Base-by-base conservation (phyloP, 1,139 yeast species). In the Debaryomyces robertsiae region DNA sequence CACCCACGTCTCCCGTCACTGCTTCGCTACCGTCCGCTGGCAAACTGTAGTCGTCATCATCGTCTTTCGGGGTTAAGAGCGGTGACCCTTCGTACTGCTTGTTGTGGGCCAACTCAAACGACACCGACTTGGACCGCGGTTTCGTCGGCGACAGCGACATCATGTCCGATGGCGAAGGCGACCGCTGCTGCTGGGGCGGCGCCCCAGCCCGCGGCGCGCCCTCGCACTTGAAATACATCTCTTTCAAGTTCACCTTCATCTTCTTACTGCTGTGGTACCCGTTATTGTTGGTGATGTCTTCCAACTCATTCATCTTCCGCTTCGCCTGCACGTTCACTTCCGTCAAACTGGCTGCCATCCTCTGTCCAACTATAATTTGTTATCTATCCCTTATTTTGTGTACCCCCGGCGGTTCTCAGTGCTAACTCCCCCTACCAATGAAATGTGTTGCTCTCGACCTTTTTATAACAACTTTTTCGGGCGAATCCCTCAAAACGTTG, bases 41-140 rank as follows among this genome's bases (percentile, higher is more conserved):
- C 13, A 44, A 42, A 5, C 46, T 54, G 27, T 53, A 55, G 34
- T 53, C 59, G 31, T 63, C 68, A 40, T 67, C 69, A 40, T 68
- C 75, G 23, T 71, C 73, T 45, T 69, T 70, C 9, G 77, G 77
- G 1, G 77, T 71, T 43, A 71, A 58, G 30, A 71, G 58, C 6
- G 75, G 74, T 39, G 70, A 60, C 44, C 53, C 54, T 27, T 62
- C 63, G 45, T 61, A 63, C 27, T 47, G 50, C 46, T 57, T 55
- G 41, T 60, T 61, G 25, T 51, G 42, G 4, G 53, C 46, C 25
- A 57, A 49, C 30, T 56, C 63, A 43, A 62, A 62, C 38, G 59
- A 49, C 6, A 61, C 67, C 10, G 58, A 50, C 49, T 61, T 61
- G 31, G 50, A 27, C 30, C 52, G 38, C 29, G 49, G 40, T 41